These are phyloP conservation scores for Amylostereum chailletii DNA, from an alignment of 1,284 basidiomycete genomes.

Conservation along the genomic window DNA sequence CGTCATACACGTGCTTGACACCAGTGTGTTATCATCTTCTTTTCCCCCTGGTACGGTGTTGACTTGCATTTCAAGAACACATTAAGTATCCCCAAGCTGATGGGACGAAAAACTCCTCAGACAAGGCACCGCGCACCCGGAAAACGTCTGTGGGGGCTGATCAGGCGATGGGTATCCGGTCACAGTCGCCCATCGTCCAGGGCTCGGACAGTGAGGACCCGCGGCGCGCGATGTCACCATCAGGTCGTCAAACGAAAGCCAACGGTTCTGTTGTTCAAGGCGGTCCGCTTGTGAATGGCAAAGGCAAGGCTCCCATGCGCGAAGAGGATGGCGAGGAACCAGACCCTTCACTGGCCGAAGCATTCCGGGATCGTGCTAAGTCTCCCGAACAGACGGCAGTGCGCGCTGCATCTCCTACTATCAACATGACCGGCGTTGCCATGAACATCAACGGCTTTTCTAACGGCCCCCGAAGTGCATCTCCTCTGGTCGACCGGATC, in stretches of 20 bases:
- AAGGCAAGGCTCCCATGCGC: constrained; percentile 47
- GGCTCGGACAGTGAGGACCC: constrained; percentile 41
- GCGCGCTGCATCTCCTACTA: constrained; percentile 49
- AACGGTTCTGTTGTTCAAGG: not conserved
- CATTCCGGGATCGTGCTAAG: constrained; percentile 37
- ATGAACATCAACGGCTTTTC: constrained; percentile 39
- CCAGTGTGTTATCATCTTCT: constrained; percentile 36
- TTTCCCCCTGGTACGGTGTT: constrained; percentile 4
- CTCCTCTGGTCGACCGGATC: constrained; percentile 46
- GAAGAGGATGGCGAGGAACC: constrained; percentile 40
- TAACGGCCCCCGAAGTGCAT: constrained; percentile 45
- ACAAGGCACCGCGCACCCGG: constrained; percentile 19
- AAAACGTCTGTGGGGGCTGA: constrained; percentile 30
- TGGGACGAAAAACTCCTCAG: constrained; percentile 36
- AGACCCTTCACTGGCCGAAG: constrained; percentile 18
- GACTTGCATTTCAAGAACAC: constrained; percentile 46
- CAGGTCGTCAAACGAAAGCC: not conserved
- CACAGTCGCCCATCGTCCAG: constrained; percentile 46
- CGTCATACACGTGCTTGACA: constrained; percentile 86
- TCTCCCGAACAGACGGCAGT: constrained; percentile 40
- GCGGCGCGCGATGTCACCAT: constrained; percentile 59
- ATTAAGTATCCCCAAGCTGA: constrained; percentile 85
- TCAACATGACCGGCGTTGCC: constrained; percentile 44
- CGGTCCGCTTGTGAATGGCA: constrained; percentile 19
- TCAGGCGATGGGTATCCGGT: constrained; percentile 31